Conservation (phyloP, 331 rosid genomes). For the Pyrus hybrid region DNA sequence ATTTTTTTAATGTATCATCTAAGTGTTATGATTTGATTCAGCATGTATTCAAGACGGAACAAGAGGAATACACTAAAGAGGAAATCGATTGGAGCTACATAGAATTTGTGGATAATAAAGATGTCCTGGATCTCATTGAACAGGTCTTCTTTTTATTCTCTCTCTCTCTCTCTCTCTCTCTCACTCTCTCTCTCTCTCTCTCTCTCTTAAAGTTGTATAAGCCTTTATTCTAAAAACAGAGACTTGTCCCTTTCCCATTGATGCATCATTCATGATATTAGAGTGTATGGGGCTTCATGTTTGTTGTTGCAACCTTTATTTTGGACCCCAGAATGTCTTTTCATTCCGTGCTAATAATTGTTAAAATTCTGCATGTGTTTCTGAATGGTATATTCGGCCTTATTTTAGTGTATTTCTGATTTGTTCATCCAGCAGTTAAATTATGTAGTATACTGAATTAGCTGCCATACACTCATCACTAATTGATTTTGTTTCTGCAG, state of each 20-base stretch:
- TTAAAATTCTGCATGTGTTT: background rate
- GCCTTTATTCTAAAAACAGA: background rate
- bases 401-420: background rate
- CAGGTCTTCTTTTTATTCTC: slow-evolving; percentile 36
- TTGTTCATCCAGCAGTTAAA: slow-evolving; percentile 3
- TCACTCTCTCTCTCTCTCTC: background rate
- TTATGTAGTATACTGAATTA: slow-evolving; percentile 9
- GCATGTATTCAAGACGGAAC: slow-evolving; percentile 94
- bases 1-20: slow-evolving; percentile 26
- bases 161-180: no score
- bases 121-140: slow-evolving; percentile 83
- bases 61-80: slow-evolving; percentile 77
- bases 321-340: background rate
- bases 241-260: background rate
- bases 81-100: slow-evolving; percentile 89
- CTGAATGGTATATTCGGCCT: background rate
- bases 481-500: slow-evolving; percentile 33
- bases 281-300: background rate
- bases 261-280: background rate
- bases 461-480: slow-evolving; percentile 3
- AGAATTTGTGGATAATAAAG: slow-evolving; percentile 82
- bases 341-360: background rate
- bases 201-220: no score
- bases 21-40: slow-evolving; percentile 37
- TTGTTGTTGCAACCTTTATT: background rate